Percentiles rank a stretch among this genome's conserved stretches.
Conservation (phyloP, 345 rosid genomes). For the Moricandia moricandioides region DNA sequence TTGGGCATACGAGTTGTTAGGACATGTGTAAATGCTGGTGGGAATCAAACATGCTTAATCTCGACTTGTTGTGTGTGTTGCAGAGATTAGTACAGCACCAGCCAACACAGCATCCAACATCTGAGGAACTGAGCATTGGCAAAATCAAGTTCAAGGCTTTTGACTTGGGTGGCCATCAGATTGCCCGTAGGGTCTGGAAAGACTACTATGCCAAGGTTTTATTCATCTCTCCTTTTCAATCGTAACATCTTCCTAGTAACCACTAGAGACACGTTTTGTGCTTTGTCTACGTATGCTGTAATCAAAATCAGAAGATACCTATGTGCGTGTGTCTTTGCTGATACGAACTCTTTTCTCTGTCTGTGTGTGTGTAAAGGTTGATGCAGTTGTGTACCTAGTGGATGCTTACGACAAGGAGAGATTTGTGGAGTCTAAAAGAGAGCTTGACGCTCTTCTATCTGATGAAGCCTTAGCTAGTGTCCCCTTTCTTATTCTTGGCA, state of each 20-base stretch:
- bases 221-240: neutral
- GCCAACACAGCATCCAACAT: slow-evolving; percentile 77
- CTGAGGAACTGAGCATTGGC: slow-evolving; percentile 79
- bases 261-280: neutral
- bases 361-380: slow-evolving; percentile 46
- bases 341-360: neutral
- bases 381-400: slow-evolving; percentile 72
- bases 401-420: slow-evolving; percentile 78
- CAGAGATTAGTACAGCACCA: slow-evolving; percentile 87
- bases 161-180: slow-evolving; percentile 88
- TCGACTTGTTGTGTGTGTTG: neutral
- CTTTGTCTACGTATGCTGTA: neutral
- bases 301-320: neutral
- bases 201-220: slow-evolving; percentile 78
- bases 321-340: neutral
- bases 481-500: slow-evolving; percentile 69
- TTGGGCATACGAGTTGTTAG: neutral
- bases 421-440: slow-evolving; percentile 65
- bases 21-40: neutral
- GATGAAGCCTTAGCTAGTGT: slow-evolving; percentile 61
- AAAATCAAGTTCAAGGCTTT: slow-evolving; percentile 80
- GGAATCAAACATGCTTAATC: neutral
- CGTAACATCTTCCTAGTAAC: neutral
- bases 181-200: slow-evolving; percentile 84
- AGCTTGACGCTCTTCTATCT: slow-evolving; percentile 66